These are phyloP conservation scores for Cladophialophora bantiana DNA, from an alignment of 2,329 filamentous ascomycete species.

Conservation along the genomic window DNA sequence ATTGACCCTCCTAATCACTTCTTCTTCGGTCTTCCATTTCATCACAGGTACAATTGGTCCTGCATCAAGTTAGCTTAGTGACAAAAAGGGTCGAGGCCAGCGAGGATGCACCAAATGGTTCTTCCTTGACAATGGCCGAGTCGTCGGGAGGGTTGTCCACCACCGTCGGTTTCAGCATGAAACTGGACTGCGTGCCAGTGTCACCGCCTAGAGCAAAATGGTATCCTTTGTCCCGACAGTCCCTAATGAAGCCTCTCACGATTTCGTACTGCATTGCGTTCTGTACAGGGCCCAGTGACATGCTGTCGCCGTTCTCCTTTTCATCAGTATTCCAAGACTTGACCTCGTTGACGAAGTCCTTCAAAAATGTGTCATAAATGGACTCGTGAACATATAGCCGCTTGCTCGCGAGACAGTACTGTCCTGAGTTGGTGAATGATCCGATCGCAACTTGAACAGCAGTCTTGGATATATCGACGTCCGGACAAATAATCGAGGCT, in stretches of 20 bases:
- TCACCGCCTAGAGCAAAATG: constrained; percentile 59
- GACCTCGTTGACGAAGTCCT: constrained; percentile 65
- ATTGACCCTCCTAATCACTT: constrained; percentile 26
- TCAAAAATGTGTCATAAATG: constrained; percentile 68
- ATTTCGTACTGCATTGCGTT: constrained; percentile 70
- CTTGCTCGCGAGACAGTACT: constrained; percentile 70
- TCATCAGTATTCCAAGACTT: constrained; percentile 46
- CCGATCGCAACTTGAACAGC: constrained; percentile 54
- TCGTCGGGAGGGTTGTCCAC: constrained; percentile 64
- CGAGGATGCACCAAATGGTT: constrained; percentile 59
- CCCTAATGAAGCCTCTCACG: constrained; percentile 62
- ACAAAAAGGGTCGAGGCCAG: no score
- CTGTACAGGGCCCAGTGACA: constrained; percentile 67
- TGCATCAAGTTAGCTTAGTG: constrained; percentile 32
- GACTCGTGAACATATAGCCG: constrained; percentile 68
- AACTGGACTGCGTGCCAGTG: constrained; percentile 52
- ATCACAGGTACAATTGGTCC: constrained; percentile 69
- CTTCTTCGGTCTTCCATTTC: constrained; percentile 56
- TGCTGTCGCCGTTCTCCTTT: constrained; percentile 47
- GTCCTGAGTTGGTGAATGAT: constrained; percentile 60
- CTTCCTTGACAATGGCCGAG: constrained; percentile 63
- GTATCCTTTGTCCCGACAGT: constrained; percentile 61
- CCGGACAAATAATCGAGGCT: constrained; percentile 68
- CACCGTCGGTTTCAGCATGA: constrained; percentile 65
- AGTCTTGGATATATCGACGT: constrained; percentile 69